Evolutionary conservation across 306 rosid species (phyloP).

Genomic region (Corylus americana): DNA sequence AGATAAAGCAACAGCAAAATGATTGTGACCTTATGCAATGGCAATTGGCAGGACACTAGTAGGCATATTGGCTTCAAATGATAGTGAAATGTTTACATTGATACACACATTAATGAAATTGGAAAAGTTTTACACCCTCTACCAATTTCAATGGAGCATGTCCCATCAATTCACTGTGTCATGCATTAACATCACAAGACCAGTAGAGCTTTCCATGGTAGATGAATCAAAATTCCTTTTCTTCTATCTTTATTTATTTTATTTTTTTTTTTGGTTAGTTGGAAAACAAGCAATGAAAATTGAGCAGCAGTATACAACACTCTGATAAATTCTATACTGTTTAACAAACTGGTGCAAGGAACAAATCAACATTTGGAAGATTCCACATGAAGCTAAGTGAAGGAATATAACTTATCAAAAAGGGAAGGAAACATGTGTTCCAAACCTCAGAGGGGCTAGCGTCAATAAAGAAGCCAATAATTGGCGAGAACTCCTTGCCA

Average conservation of each 20-base stretch:
- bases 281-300: neutral
- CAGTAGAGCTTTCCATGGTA: no score
- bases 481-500: conserved; percentile 79
- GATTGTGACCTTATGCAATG: neutral
- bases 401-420: neutral
- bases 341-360: neutral
- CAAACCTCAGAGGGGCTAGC: conserved; percentile 67
- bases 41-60: no score
- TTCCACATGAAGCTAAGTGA: neutral
- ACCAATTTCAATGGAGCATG: no score
- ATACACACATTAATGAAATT: neutral
- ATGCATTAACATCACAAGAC: no score
- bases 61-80: no score
- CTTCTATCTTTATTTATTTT: no score
- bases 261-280: no score
- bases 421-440: conserved; percentile 14
- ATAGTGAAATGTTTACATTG: no score
- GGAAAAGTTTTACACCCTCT: neutral
- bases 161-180: no score
- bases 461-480: conserved; percentile 66
- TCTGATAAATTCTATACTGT: no score
- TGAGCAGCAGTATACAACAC: neutral
- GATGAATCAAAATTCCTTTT: no score
- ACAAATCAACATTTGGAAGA: neutral
- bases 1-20: neutral